Evolutionary conservation across 768 basidiomycete species (phyloP), one percentile per base, ranked within the genome.

Genomic region (Leccinum imitatum): DNA sequence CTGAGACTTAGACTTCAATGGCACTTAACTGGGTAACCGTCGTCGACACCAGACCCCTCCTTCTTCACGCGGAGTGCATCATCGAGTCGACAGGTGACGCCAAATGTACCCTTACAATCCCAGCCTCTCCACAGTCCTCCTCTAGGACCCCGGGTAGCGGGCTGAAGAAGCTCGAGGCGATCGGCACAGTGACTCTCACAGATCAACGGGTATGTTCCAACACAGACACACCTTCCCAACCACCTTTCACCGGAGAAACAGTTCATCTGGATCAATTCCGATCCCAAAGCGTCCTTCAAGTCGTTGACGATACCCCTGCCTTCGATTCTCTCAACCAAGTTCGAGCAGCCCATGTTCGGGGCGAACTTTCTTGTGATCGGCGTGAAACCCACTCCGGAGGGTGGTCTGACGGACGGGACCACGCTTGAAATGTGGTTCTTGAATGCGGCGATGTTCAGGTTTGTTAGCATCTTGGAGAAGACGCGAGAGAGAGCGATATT

Each of bases 21-120:
- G 86, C 90, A 7, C 79, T 93, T 47, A 91, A 93, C 76, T 91
- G 87, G 87, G 80, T 82, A 0, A 89, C 89, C 81, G 78, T 91
- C 25, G 79, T 78, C 58, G 78, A 85, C 46, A 53, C 59, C 54
- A 74, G 79, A 10, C 87, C 88, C 5, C 76, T 90, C 10, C 87
- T 87, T 15, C 76, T 91, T 19, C 84, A 82, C 0, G 72, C 84
- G 48, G 91, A 93, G 71, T 75, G 76, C 68, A 80, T 76, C 1
- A 81, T 91, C 41, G 81, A 82, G 14, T 78, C 77, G 1, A 66
- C 89, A 57, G 81, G 85, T 54, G 84, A 84, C 25, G 87, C 80
- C 41, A 89, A 90, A 55, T 67, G 87, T 53, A 76, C 73, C 23
- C 75, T 93, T 50, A 75, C 69, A 19, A 78, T 90, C 47, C 90